Conservation (phyloP, 1,284 basidiomycete species). For the Fomitopsis betulina region DNA sequence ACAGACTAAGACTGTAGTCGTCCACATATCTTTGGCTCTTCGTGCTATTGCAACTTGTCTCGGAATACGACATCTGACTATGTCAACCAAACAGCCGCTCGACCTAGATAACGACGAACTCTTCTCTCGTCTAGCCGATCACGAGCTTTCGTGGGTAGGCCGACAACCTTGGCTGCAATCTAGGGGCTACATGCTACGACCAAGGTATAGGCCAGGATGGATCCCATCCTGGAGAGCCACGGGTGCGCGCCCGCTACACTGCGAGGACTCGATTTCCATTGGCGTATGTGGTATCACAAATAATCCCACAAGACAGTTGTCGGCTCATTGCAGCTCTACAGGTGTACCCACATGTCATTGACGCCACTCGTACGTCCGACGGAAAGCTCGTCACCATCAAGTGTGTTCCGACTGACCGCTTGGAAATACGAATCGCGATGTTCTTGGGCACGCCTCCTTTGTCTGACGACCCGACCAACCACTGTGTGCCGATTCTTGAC, state of each 20-base stretch:
- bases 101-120: background rate
- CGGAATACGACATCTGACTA: too few relatives aligned
- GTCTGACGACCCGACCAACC: conserved; percentile 16
- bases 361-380: conserved; percentile 23
- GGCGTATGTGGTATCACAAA: too few relatives aligned
- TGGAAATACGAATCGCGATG: conserved; percentile 18
- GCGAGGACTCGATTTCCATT: too few relatives aligned
- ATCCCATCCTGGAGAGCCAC: conserved; percentile 11
- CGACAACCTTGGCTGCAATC: conserved; percentile 2
- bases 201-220: conserved; percentile 3
- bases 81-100: too few relatives aligned
- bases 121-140: background rate
- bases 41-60: too few relatives aligned
- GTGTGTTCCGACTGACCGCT: conserved; percentile 5
- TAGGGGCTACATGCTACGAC: conserved; percentile 10
- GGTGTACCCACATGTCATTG: conserved; percentile 11
- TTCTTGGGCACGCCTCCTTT: conserved; percentile 11
- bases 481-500: conserved; percentile 17
- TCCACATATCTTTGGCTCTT: too few relatives aligned
- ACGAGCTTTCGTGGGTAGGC: background rate
- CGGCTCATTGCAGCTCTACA: too few relatives aligned
- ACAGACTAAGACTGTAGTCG: too few relatives aligned
- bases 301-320: too few relatives aligned
- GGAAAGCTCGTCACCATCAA: conserved; percentile 23
- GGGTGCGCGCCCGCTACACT: background rate